phyloP scores from a whole-genome alignment of 768 basidiomycete genomes.

The Lactifluus volemus region DNA sequence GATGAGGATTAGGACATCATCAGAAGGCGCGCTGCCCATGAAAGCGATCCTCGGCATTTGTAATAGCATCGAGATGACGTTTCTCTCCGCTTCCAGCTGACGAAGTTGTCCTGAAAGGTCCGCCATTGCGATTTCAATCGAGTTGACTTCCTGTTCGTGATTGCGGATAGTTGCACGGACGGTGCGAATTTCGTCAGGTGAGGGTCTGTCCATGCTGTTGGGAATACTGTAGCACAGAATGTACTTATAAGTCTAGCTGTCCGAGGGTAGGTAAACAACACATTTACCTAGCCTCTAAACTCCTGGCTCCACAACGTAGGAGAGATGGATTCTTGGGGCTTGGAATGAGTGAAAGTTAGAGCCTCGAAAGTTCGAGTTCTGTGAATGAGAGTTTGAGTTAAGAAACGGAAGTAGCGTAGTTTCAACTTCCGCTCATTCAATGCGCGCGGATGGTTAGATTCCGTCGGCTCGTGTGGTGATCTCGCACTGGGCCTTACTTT shows the following conservation, averaged over 20 bases:
- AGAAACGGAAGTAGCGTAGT: no score
- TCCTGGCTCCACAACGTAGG: not conserved
- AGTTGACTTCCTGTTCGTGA: constrained; percentile 35
- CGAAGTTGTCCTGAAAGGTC: constrained; percentile 33
- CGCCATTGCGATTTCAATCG: constrained; percentile 38
- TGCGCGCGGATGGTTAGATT: no score
- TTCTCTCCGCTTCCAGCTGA: constrained; percentile 27
- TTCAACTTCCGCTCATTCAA: no score
- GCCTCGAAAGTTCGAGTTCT: no score
- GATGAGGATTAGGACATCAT: constrained; percentile 45
- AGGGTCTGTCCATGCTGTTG: not conserved
- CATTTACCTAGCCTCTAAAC: not conserved
- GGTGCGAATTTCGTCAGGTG: constrained; percentile 19
- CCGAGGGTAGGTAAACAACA: not conserved
- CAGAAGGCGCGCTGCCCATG: constrained; percentile 49
- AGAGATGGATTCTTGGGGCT: not conserved
- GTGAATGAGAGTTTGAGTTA: no score
- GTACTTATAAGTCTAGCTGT: not conserved
- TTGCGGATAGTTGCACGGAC: constrained; percentile 20
- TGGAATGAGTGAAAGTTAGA: no score
- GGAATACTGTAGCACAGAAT: not conserved
- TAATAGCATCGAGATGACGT: constrained; percentile 36
- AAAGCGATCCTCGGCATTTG: constrained; percentile 39
- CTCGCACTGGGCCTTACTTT: not conserved
- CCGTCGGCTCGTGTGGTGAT: no score